These are phyloP conservation scores for Volvariella volvacea DNA, from an alignment of 1,284 basidiomycete genomes.

Conservation along the genomic window DNA sequence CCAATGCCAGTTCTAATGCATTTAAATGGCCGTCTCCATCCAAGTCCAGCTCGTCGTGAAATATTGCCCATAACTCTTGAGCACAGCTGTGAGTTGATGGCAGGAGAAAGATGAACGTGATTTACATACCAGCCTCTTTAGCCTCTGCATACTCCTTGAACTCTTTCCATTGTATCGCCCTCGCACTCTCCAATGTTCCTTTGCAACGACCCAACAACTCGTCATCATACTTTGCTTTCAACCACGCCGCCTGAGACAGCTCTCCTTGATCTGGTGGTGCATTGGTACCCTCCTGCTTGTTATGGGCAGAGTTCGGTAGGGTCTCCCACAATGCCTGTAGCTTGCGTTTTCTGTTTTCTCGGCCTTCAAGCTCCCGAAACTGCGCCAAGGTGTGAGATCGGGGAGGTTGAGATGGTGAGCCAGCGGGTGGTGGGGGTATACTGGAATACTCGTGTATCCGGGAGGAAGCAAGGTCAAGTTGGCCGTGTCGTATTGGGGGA, in stretches of 20 bases:
- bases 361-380: slow-evolving; percentile 59
- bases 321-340: slow-evolving; percentile 57
- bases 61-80: slow-evolving; percentile 81
- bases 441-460: slow-evolving; percentile 26
- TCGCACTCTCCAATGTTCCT: slow-evolving; percentile 36
- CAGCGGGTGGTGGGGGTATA: slow-evolving; percentile 54
- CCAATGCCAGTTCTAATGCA: slow-evolving; percentile 60
- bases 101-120: slow-evolving; percentile 27
- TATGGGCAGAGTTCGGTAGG: slow-evolving; percentile 28
- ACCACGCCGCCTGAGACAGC: slow-evolving; percentile 57
- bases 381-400: slow-evolving; percentile 47
- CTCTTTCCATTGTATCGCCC: slow-evolving; percentile 65
- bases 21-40: slow-evolving; percentile 83
- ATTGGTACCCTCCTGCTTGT: slow-evolving; percentile 8
- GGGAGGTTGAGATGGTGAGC: slow-evolving; percentile 33
- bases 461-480: no score
- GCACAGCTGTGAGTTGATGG: slow-evolving; percentile 34
- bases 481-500: no score
- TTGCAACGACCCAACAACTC: slow-evolving; percentile 68
- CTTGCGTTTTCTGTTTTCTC: slow-evolving; percentile 48
- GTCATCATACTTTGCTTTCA: slow-evolving; percentile 70
- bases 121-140: slow-evolving; percentile 67
- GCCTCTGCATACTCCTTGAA: slow-evolving; percentile 73
- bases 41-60: slow-evolving; percentile 82
- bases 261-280: slow-evolving; percentile 16